Base-by-base conservation (phyloP, 306 rosid genomes). In the Delonix regia region DNA sequence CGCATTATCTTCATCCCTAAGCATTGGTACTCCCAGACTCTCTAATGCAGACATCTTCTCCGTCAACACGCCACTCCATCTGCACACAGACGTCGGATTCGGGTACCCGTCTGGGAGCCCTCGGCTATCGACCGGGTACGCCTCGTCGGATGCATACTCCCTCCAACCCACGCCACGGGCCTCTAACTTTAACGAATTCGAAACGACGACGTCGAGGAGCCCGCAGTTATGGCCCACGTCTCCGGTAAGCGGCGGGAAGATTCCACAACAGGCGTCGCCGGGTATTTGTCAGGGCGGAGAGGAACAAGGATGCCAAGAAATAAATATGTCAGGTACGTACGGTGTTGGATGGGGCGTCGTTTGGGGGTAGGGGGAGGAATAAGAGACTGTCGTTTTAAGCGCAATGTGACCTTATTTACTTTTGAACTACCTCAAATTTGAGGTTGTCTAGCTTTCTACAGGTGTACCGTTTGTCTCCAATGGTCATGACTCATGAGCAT, bases 1-100 rank as follows among this genome's bases (percentile, higher is more conserved):
- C 4, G 39, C 69, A 10, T 27, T 74, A 5, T 74, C 87, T n/a
- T 76, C 82, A 0, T 71, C 84, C 27, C 9, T 64, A 0, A 64
- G 39, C 41, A 41, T 87, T 11, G 87, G 95, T n/a, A 91, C 98
- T 18, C 97, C 97, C 0, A 57, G 97, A 0, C 93, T 91, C 61
- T 87, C 98, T 45, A 91, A 87, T 45, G 93, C 93, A 0, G 98
- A 93, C 84, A 89, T 93, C 36, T 93, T 89, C 83, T 91, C 98
- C 3, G 76, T 73, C 36, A 72, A 77, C 73, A 80, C 85, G 21
- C 85, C 87, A 9, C 9, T 72, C 7, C 84, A 80, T 21, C 55
- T 36, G 69, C 30, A 87, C 25, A 16, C 9, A 9, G 76, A 30
- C 0, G 0, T 19, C 1, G 51, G 53, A 2, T 53, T 61, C 22